These are phyloP conservation scores for Intubia oerlemansii DNA, from an alignment of 2,329 filamentous ascomycete genomes.

Conservation along the genomic window DNA sequence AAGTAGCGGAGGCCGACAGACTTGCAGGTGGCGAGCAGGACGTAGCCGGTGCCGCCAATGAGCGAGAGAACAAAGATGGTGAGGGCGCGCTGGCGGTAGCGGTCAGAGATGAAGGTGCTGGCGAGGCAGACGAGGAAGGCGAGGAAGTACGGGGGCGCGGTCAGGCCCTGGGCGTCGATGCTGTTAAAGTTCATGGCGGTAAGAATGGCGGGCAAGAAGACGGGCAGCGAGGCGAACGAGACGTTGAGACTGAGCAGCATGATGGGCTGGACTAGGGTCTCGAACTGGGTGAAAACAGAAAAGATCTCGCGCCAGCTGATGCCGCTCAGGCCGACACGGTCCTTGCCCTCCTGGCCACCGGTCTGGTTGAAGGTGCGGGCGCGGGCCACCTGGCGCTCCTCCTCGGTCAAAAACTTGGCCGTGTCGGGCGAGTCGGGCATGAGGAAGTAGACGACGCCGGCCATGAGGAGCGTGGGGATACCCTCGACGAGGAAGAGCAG, in stretches of 20 bases:
- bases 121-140: constrained; percentile 40
- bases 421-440: constrained; percentile 29
- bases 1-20: constrained; percentile 21
- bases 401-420: constrained; percentile 30
- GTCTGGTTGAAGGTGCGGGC: constrained; percentile 29
- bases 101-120: constrained; percentile 44
- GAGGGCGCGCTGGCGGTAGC: constrained; percentile 38
- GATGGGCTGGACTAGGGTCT: constrained; percentile 24
- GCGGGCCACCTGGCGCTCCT: constrained; percentile 35
- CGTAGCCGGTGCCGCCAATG: constrained; percentile 39
- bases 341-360: constrained; percentile 24
- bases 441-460: constrained; percentile 30
- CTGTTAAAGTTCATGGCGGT: constrained; percentile 45
- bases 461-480: constrained; percentile 32
- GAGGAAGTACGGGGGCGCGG: constrained; percentile 48
- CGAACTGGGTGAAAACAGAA: constrained; percentile 22
- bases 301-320: constrained; percentile 24
- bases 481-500: constrained; percentile 45
- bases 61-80: constrained; percentile 34
- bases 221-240: constrained; percentile 22
- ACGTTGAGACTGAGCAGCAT: constrained; percentile 19
- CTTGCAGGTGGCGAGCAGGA: constrained; percentile 36
- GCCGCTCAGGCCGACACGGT: constrained; percentile 19
- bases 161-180: constrained; percentile 48
- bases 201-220: constrained; percentile 42